Base-by-base conservation (phyloP, 495 filamentous ascomycete genomes). In the Peziza echinospora region DNA sequence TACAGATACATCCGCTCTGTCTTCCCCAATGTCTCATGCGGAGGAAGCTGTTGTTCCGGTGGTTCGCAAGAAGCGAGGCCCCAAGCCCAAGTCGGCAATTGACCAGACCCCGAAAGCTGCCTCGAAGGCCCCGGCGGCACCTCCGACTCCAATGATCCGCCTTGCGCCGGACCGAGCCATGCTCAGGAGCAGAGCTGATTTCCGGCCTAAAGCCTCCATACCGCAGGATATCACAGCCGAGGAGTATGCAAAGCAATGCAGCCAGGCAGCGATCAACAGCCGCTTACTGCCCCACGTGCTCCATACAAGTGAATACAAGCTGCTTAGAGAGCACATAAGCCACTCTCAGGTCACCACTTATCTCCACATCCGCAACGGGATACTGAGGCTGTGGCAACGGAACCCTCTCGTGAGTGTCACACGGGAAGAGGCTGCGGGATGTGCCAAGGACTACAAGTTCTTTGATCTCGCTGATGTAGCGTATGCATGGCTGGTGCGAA, bases 331-430 rank as follows among this genome's bases (percentile, higher is more conserved):
- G 28, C 75, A 89, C 60, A 74, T 99, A 48, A 91, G 77, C 58
- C 77, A 82, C 53, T 67, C 77, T 25, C 87, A 99, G 56, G 84
- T 96, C 46, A 92, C 89, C 8, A 78, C 80, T n/a, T 99, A 96
- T 60, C 64, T 99, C 24, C 94, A 93, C 62, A 93, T 99, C 49
- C 71, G 89, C 48, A 99, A 99, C 62, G 84, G 85, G 3, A 93
- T 96, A 51, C 64, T 99, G 23, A 72, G 91, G 46, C 65, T 96
- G 28, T 99, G 86, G 85, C 73, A 80, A 9, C 72, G 77, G 50
- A 94, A 99, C 61, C 83, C 89, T 1, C 76, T 91, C 56, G 78
- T 92, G 37, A 71, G 74, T 53, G 85, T 99, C 21, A 81, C 77
- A 13, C 70, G 75, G 24, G 82, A 93, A 54, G 89, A 96, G 62